These are phyloP conservation scores for Globisporangium solare DNA, from an alignment of 352 stramenopile species.

Conservation along the genomic window DNA sequence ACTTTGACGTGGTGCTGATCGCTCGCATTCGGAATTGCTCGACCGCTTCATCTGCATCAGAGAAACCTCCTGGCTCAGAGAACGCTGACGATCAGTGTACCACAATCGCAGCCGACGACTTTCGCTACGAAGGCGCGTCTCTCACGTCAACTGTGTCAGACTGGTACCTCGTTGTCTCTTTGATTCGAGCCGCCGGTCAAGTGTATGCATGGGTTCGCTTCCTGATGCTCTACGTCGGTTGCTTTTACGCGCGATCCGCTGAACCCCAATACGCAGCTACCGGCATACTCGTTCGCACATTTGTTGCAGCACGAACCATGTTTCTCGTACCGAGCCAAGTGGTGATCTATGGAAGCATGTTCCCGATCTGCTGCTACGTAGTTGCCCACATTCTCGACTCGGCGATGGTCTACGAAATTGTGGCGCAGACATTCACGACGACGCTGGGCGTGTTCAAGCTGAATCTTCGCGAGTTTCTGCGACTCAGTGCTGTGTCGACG, in stretches of 20 bases:
- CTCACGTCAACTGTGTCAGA: constrained; percentile 2
- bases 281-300: background rate
- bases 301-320: constrained; percentile 5
- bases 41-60: too few species aligned
- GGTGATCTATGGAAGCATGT: constrained; percentile 16
- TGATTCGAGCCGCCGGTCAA: constrained; percentile 12
- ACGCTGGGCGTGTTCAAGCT: constrained; percentile 12
- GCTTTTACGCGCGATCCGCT: constrained; percentile 8
- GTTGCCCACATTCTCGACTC: constrained; percentile 17
- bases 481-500: constrained; percentile 22
- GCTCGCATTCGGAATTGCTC: constrained; percentile 6
- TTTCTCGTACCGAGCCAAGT: constrained; percentile 18
- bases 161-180: constrained; percentile 4
- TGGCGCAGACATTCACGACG: constrained; percentile 6
- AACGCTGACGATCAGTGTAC: background rate
- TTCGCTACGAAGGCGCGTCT: constrained; percentile 9
- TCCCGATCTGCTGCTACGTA: constrained; percentile 19
- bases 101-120: constrained; percentile 13
- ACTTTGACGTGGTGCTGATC: constrained; percentile 1
- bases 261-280: background rate
- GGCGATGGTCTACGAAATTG: constrained; percentile 10
- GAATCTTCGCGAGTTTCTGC: constrained; percentile 13
- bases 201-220: constrained; percentile 13
- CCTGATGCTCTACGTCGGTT: constrained; percentile 11
- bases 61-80: background rate